Conservation (phyloP, 2,329 filamentous ascomycete genomes). For the Immersiporthe knoxdaviesiana region DNA sequence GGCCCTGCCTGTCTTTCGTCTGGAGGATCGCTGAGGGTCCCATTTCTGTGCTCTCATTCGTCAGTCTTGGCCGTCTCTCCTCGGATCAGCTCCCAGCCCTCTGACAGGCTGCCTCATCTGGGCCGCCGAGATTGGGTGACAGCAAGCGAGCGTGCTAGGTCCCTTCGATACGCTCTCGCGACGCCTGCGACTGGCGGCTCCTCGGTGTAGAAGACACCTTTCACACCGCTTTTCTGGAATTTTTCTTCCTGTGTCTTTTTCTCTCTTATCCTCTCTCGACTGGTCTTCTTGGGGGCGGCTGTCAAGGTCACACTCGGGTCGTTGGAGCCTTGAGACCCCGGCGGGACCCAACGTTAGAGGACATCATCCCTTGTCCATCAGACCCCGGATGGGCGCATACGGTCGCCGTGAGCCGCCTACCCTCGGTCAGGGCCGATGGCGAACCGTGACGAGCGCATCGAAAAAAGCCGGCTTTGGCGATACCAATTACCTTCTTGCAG, state of each 20-base stretch:
- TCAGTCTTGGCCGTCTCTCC: slow-evolving; percentile 3
- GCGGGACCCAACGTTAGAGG: not conserved
- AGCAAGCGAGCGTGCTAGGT: slow-evolving; percentile 12
- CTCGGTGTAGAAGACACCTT: slow-evolving; percentile 9
- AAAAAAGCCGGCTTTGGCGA: not conserved
- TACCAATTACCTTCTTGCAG: not conserved
- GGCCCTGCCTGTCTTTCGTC: slow-evolving; percentile 8
- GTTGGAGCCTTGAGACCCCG: not conserved
- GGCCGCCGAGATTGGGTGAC: not conserved
- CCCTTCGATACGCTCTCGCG: slow-evolving; percentile 8
- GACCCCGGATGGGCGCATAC: slow-evolving; percentile 4
- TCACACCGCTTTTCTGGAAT: slow-evolving; percentile 25
- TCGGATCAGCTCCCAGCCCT: not conserved
- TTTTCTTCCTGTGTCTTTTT: not conserved
- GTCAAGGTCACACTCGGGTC: slow-evolving; percentile 4
- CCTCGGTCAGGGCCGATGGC: slow-evolving; percentile 10
- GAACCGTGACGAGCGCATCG: slow-evolving; percentile 6
- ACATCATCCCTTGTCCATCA: not conserved
- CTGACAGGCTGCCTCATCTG: slow-evolving; percentile 9
- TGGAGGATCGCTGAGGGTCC: slow-evolving; percentile 5
- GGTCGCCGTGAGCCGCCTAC: slow-evolving; percentile 7
- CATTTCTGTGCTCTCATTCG: slow-evolving; percentile 5
- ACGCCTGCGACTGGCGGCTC: slow-evolving; percentile 14
- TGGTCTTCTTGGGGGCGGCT: not conserved
- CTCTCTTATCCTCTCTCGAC: not conserved